phyloP scores from a whole-genome alignment of 176 grass and related monocot species.

The Hsuehochloa calcarea region DNA sequence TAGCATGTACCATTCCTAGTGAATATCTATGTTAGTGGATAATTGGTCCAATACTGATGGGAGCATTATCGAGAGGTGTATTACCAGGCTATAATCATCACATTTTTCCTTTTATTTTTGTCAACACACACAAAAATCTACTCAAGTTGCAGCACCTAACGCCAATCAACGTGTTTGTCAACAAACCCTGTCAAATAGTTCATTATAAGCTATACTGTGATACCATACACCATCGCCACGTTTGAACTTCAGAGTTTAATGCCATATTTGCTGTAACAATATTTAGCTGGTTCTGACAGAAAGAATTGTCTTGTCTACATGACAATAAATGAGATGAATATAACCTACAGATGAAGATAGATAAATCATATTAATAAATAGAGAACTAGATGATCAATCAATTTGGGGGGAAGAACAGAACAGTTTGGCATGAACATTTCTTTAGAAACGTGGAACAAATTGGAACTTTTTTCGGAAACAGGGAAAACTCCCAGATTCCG shows the following conservation, averaged over 20 bases:
- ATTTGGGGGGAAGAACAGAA: neutral
- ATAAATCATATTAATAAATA: neutral
- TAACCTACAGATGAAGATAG: neutral
- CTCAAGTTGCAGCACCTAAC: neutral
- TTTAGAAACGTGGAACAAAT: neutral
- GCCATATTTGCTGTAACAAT: neutral
- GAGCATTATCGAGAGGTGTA: neutral
- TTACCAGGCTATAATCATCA: neutral
- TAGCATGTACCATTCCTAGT: neutral
- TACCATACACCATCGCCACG: neutral
- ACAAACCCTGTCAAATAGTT: neutral
- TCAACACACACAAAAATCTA: neutral
- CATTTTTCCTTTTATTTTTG: neutral
- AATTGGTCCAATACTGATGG: neutral
- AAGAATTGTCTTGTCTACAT: neutral
- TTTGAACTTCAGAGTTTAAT: neutral
- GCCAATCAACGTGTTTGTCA: neutral
- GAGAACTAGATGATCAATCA: neutral
- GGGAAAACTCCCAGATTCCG: neutral
- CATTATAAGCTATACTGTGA: neutral
- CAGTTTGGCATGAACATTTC: neutral
- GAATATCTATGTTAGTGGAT: neutral
- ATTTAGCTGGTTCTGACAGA: neutral
- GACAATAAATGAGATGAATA: neutral
- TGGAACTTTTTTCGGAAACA: neutral